Base-by-base conservation (phyloP, 202 grass and related monocot species). In the Panicum hallii region DNA sequence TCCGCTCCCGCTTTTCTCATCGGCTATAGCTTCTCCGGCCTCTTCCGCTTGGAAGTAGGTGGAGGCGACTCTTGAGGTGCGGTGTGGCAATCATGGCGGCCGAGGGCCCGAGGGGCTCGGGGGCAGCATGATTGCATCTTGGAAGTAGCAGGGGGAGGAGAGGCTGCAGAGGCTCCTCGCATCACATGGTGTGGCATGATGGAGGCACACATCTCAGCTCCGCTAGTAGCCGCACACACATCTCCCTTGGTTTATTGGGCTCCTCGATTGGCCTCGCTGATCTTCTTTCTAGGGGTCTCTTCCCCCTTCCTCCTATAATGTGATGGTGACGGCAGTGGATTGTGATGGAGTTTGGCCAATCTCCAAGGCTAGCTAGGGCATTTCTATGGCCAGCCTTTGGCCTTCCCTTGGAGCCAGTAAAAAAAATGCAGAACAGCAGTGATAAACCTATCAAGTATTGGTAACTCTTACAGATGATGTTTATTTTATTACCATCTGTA, bases 61-160 rank as follows among this genome's bases (percentile, higher is more conserved):
- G 82, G 65, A 81, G 71, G 81, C 46, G 45, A 61, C 53, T 82
- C 79, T 72, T 58, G 79, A 74, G 79, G 67, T 75, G 75, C 19
- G 49, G 61, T 79, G 84, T 67, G 79, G 84, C 50, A 23, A 81
- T 90, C 85, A 91, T 88, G 80, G 87, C 69, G 81, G 82, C 77
- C 71, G 76, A 82, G 89, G 85, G 89, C 71, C 85, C 89, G 74
- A 78, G 77, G 30, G 61, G 89, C 63, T 88, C 44, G 71, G 63
- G 63, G 81, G 89, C 85, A 88, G 81, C 89, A 88, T 91, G 85
- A 91, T 91, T 88, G 81, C 81, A 72, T 88, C 77, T 91, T 88
- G 89, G 89, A 88, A 87, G 84, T 41, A 87, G 84, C 41, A 75
- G 80, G 62, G 74, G 46, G 75, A 56, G 67, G 75, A 79, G 75